Conservation (phyloP, 2,329 filamentous ascomycete genomes). For the Ceratocystis diversiconidia region DNA sequence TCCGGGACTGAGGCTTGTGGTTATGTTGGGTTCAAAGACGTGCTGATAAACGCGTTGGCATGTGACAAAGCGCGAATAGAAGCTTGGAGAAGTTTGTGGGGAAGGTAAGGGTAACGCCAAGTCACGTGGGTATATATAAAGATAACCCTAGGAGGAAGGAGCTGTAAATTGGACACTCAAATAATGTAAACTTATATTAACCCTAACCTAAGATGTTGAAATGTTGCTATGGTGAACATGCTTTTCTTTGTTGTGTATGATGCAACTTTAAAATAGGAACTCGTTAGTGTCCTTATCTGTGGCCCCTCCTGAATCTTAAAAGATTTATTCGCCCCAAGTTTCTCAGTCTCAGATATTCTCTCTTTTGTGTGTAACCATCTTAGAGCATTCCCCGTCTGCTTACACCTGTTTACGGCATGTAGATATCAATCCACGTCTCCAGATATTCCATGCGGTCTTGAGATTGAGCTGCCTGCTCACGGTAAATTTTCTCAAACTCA, state of each 20-base stretch:
- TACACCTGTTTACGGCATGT: slow-evolving; percentile 39
- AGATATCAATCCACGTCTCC: slow-evolving; percentile 80
- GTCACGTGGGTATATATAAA: not conserved
- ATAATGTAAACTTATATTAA: not conserved
- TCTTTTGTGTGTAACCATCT: not conserved
- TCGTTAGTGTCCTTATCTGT: not conserved
- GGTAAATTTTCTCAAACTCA: slow-evolving; percentile 68
- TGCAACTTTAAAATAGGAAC: not conserved
- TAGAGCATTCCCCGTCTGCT: not conserved
- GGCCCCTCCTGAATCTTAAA: not conserved
- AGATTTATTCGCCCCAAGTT: not conserved
- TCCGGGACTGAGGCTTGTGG: not conserved
- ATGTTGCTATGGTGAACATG: not conserved
- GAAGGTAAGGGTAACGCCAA: not conserved
- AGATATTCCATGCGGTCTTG: slow-evolving; percentile 62
- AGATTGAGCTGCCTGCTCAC: slow-evolving; percentile 44
- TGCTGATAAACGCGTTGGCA: not conserved
- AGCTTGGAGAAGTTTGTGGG: not conserved
- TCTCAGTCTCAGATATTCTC: too few species aligned
- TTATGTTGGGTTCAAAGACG: not conserved
- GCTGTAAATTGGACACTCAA: not conserved
- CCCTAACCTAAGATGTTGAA: not conserved
- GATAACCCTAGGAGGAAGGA: not conserved
- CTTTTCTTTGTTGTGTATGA: not conserved
- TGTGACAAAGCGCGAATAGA: not conserved